Percentiles rank a stretch among this genome's conserved stretches.
These are phyloP conservation scores for Pseudonitzschia pungens DNA, from an alignment of 108 stramenopile genomes.

Conservation along the genomic window DNA sequence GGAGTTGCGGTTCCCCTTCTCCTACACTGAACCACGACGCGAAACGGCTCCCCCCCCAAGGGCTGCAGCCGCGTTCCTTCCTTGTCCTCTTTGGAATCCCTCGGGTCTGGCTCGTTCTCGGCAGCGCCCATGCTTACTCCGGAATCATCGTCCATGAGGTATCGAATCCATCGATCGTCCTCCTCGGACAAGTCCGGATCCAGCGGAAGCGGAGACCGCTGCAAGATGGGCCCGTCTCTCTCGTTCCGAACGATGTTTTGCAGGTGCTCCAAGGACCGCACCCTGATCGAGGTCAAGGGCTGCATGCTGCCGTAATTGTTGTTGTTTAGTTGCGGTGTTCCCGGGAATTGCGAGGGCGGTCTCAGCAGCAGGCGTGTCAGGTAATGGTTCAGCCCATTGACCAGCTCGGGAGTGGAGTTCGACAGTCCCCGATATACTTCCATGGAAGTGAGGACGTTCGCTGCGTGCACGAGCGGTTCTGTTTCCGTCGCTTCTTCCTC, in stretches of 20 bases:
- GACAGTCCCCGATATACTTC: neutral
- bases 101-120: too few relatives aligned
- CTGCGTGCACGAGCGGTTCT: neutral
- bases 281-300: neutral
- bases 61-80: neutral
- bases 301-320: neutral
- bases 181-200: constrained; percentile 23
- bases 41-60: neutral
- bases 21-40: neutral
- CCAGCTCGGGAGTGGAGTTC: neutral
- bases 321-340: neutral
- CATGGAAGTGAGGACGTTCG: neutral
- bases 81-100: neutral
- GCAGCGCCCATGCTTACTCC: too few relatives aligned
- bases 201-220: constrained; percentile 13
- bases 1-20: neutral
- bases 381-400: neutral
- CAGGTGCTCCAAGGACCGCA: neutral
- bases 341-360: too few relatives aligned
- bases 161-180: constrained; percentile 29
- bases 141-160: constrained; percentile 12
- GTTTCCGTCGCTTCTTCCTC: neutral
- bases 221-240: neutral
- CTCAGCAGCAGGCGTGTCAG: constrained; percentile 2
- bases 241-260: neutral